Conservation (phyloP, 306 rosid species). For the Vigna radiata region DNA sequence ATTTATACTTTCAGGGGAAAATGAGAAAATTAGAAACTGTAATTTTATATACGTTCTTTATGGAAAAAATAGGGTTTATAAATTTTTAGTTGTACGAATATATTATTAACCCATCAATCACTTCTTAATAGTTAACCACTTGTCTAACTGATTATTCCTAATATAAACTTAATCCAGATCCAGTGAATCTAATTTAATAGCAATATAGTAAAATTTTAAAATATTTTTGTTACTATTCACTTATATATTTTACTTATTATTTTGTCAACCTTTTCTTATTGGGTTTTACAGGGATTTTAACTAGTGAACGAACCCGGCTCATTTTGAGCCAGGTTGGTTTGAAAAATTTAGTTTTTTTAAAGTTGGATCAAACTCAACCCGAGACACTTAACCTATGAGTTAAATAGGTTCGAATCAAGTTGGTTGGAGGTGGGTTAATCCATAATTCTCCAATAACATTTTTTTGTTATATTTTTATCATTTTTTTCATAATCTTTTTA, state of each 20-base stretch:
- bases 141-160: neutral
- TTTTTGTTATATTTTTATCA: too few species aligned
- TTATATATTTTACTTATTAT: neutral
- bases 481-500: too few species aligned
- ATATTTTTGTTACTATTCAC: neutral
- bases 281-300: too few species aligned
- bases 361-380: too few species aligned
- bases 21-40: neutral
- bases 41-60: neutral
- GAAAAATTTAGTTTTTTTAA: too few species aligned
- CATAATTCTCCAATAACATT: too few species aligned
- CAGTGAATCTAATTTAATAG: neutral
- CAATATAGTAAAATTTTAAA: neutral
- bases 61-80: neutral
- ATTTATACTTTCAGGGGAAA: neutral
- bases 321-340: too few species aligned
- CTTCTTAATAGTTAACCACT: slow-evolving; percentile 5
- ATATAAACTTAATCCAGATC: neutral
- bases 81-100: neutral
- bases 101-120: neutral
- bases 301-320: too few species aligned
- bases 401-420: too few species aligned
- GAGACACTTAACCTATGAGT: too few species aligned
- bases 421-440: too few species aligned
- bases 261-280: neutral